These are phyloP conservation scores for Penicillium sp. DNA, from an alignment of 2,329 filamentous ascomycete species.

Conservation along the genomic window DNA sequence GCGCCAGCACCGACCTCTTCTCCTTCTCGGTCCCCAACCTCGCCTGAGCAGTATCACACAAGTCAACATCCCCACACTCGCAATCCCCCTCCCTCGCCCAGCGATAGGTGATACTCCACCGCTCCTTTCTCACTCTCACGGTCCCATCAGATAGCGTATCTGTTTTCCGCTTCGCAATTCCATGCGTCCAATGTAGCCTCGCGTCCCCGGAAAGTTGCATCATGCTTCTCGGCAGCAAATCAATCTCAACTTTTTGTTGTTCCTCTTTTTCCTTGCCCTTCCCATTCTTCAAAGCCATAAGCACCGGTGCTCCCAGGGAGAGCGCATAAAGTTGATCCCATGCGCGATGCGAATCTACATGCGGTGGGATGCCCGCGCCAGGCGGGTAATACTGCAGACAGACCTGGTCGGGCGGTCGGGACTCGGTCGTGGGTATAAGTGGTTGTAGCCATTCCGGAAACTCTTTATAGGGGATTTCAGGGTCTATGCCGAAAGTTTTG, in stretches of 20 bases:
- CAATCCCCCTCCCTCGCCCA: slow-evolving; percentile 57
- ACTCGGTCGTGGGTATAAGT: slow-evolving; percentile 53
- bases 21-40: slow-evolving; percentile 54
- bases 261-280: slow-evolving; percentile 17
- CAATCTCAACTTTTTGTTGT: slow-evolving; percentile 47
- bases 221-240: slow-evolving; percentile 56
- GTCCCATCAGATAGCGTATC: slow-evolving; percentile 54
- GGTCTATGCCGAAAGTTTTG: slow-evolving; percentile 62
- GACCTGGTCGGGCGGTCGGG: slow-evolving; percentile 59
- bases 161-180: slow-evolving; percentile 60
- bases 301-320: slow-evolving; percentile 36
- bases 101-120: slow-evolving; percentile 63
- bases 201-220: slow-evolving; percentile 57
- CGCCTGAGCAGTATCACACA: slow-evolving; percentile 59
- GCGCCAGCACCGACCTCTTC: slow-evolving; percentile 41
- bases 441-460: slow-evolving; percentile 59
- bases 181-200: slow-evolving; percentile 61
- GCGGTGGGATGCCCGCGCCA: slow-evolving; percentile 64
- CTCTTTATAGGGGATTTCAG: slow-evolving; percentile 53
- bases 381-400: slow-evolving; percentile 66
- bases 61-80: slow-evolving; percentile 55
- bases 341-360: slow-evolving; percentile 62
- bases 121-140: slow-evolving; percentile 48
- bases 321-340: slow-evolving; percentile 46
- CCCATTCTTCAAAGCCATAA: slow-evolving; percentile 38